These are phyloP conservation scores for Quercus robur DNA, from an alignment of 306 rosid species.

Conservation along the genomic window DNA sequence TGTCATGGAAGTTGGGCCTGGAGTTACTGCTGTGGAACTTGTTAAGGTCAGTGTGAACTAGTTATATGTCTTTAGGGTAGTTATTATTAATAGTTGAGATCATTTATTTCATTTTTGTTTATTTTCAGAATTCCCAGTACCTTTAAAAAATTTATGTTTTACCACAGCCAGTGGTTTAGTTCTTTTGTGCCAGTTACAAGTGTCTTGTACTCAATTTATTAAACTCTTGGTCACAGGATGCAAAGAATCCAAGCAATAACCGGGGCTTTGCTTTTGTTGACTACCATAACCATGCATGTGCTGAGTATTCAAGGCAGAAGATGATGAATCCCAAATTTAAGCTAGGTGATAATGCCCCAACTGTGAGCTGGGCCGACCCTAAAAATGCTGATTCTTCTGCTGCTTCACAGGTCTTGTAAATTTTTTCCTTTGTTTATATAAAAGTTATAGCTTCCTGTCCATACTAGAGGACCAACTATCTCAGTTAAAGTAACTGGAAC, in stretches of 20 bases:
- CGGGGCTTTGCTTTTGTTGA: constrained; percentile 96
- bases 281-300: constrained; percentile 91
- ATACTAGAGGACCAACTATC: constrained; percentile 10
- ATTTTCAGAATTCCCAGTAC: constrained; percentile 9
- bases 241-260: constrained; percentile 72
- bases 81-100: background rate
- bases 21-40: constrained; percentile 76
- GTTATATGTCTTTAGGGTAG: background rate
- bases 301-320: constrained; percentile 82
- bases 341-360: constrained; percentile 86
- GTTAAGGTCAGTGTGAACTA: constrained; percentile 62
- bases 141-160: background rate
- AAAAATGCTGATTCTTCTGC: constrained; percentile 91
- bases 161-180: background rate
- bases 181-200: constrained; percentile 11
- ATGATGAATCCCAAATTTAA: constrained; percentile 86
- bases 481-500: constrained; percentile 10
- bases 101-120: background rate
- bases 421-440: background rate
- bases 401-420: constrained; percentile 70
- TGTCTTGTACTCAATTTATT: constrained; percentile 16
- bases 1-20: constrained; percentile 78
- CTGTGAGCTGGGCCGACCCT: constrained; percentile 99
- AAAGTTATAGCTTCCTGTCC: background rate
- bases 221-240: constrained; percentile 57